Conservation (phyloP, 202 grass and related monocot genomes). For the Schoenoplectus tabernaemontani region DNA sequence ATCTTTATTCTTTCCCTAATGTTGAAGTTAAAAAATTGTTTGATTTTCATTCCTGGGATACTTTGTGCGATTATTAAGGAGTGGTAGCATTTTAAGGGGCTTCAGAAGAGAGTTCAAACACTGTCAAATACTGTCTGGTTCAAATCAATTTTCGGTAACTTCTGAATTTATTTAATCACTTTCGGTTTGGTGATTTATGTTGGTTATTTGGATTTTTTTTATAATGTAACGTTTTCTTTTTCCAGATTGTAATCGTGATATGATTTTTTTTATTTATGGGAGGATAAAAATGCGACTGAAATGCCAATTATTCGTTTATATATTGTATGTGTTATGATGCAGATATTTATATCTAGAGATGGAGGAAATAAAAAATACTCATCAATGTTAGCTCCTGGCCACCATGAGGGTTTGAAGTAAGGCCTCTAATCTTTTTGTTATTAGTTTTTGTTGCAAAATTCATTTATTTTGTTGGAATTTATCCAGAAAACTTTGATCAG, state of each 20-base stretch:
- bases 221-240: slow-evolving; percentile 12
- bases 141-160: slow-evolving; percentile 95
- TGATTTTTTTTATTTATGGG: slow-evolving; percentile 7
- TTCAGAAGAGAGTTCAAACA: slow-evolving; percentile 96
- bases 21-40: neutral
- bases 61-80: slow-evolving; percentile 41
- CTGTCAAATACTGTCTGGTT: slow-evolving; percentile 92
- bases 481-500: slow-evolving; percentile 29
- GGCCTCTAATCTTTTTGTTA: neutral
- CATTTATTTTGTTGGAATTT: slow-evolving; percentile 21
- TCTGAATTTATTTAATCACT: slow-evolving; percentile 7
- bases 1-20: neutral
- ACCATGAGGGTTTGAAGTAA: slow-evolving; percentile 80
- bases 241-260: too few species aligned
- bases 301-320: neutral
- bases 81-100: slow-evolving; percentile 90
- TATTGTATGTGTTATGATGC: slow-evolving; percentile 28
- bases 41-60: slow-evolving; percentile 24
- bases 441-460: neutral
- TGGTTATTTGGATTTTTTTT: slow-evolving; percentile 21
- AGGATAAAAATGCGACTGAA: neutral
- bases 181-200: neutral
- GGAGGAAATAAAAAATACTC: slow-evolving; percentile 79
- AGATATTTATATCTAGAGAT: slow-evolving; percentile 85
- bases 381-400: slow-evolving; percentile 82